Base-by-base conservation (phyloP, 257 asterid species). In the Jaltomata sinuosa region DNA sequence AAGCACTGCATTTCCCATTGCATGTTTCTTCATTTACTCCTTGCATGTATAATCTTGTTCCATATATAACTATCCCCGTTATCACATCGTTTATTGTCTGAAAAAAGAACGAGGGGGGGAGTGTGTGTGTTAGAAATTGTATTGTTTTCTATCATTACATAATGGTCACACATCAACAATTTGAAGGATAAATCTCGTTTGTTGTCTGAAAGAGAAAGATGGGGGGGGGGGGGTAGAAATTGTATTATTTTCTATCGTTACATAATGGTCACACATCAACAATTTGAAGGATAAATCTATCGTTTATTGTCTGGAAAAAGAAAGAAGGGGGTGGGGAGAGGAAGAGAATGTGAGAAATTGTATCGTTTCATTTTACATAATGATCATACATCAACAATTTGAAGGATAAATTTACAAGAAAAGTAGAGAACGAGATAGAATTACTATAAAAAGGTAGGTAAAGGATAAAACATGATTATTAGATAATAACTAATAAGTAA, bases 81-180 rank as follows among this genome's bases (percentile, higher is more conserved):
- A 93, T 84, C 45, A 94, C 95, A 62, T 94, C 98, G 29, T 94
- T 94, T 16, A 93, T 87, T 6, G 95, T 92, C 96, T 92, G 91
- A 40, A 36, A 14, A 61, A 52, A 2, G 12, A 1, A n/a, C n/a
- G 4, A 55, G 9, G 3, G 9, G 19, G 19, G 10, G 6, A 38
- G n/a, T n/a, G n/a, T n/a, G n/a, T n/a, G n/a, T 38, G 6, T 38
- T 61, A 61, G 69, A 61, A 25, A 61, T 2, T 5, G 32, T 61
- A 61, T 27, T 1, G 3, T 11, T 61, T 59, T 29, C 0, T 0
- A 0, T 31, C 21, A 1, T 65, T 64, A 64, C 5, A 15, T 64
- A 8, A 62, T 14, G 21, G 21, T 62, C 40, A 29, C 11, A 62
- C 2, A 61, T n/a, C 32, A 57, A 8, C 42, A 38, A n/a, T n/a